phyloP scores from a whole-genome alignment of 1,284 basidiomycete species.

The Marasmius fiardii region DNA sequence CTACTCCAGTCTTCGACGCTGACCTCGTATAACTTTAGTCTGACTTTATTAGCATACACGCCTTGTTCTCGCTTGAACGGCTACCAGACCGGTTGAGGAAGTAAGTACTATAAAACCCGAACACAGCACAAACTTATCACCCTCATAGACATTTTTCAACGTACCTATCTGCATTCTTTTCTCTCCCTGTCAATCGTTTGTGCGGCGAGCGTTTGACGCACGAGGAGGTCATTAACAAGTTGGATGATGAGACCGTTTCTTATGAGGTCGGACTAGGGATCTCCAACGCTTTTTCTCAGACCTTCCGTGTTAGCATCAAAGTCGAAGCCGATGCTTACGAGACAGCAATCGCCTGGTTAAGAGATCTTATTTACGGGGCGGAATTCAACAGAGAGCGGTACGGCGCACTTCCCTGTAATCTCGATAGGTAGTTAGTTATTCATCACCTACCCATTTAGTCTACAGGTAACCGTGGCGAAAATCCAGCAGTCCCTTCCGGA shows the following conservation, averaged over 20 bases:
- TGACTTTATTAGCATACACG: conserved; percentile 85
- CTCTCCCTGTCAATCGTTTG: conserved; percentile 76
- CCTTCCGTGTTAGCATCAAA: conserved; percentile 76
- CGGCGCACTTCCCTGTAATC: conserved; percentile 18
- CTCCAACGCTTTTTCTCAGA: conserved; percentile 70
- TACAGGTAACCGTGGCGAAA: conserved; percentile 87
- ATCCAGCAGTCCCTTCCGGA: conserved; percentile 91
- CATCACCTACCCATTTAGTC: conserved; percentile 37
- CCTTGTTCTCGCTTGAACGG: conserved; percentile 72
- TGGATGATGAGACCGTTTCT: conserved; percentile 90
- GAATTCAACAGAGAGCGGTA: conserved; percentile 85
- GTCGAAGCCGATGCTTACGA: conserved; percentile 84
- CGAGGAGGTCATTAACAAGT: conserved; percentile 88
- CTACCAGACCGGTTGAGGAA: conserved; percentile 75
- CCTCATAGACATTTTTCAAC: conserved; percentile 66
- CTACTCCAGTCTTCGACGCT: not conserved
- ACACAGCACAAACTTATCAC: not conserved
- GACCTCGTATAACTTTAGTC: conserved; percentile 49
- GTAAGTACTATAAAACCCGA: conserved; percentile 38
- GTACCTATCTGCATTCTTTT: conserved; percentile 89
- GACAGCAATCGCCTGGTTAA: conserved; percentile 83
- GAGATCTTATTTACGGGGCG: conserved; percentile 83
- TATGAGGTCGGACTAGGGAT: conserved; percentile 81
- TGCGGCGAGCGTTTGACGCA: conserved; percentile 73
- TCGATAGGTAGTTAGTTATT: not conserved